Percentiles rank a stretch among this genome's conserved stretches.
phyloP scores from a whole-genome alignment of 1,139 yeast species.

The Scheffersomyces quercinus region DNA sequence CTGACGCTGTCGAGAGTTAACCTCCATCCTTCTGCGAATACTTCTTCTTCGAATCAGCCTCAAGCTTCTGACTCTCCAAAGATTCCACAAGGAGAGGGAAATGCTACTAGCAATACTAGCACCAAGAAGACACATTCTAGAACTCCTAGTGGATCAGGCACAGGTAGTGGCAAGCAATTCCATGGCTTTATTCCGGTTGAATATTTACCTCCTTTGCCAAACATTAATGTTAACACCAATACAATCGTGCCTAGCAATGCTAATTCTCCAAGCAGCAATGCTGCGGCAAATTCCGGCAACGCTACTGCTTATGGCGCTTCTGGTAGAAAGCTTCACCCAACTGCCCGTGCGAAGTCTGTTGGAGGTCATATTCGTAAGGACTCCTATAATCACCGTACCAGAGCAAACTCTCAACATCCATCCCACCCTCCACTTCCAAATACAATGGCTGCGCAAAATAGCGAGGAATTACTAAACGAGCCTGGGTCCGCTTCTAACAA shows the following conservation, averaged over 20 bases:
- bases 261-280: neutral
- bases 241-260: slow-evolving; percentile 11
- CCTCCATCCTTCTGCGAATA: slow-evolving; percentile 21
- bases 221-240: slow-evolving; percentile 34
- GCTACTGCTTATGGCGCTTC: slow-evolving; percentile 3
- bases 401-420: slow-evolving; percentile 29
- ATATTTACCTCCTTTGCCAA: slow-evolving; percentile 52
- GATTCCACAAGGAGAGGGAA: neutral
- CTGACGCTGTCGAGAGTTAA: slow-evolving; percentile 31
- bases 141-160: slow-evolving; percentile 25
- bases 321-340: slow-evolving; percentile 56
- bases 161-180: slow-evolving; percentile 26
- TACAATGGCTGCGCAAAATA: slow-evolving; percentile 40
- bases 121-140: slow-evolving; percentile 24
- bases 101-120: neutral
- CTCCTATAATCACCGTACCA: slow-evolving; percentile 34
- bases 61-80: slow-evolving; percentile 3
- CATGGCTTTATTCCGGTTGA: slow-evolving; percentile 50
- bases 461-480: slow-evolving; percentile 36
- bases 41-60: slow-evolving; percentile 11
- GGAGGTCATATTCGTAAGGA: slow-evolving; percentile 75
- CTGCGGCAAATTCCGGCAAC: neutral
- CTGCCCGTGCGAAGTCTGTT: slow-evolving; percentile 86
- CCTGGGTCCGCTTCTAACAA: neutral
- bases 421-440: slow-evolving; percentile 56